A percentile compares a stretch with the other conserved stretches of the same genome.
These are phyloP conservation scores for Candida sanyiensis DNA, from an alignment of 805 yeast genomes.

Conservation along the genomic window DNA sequence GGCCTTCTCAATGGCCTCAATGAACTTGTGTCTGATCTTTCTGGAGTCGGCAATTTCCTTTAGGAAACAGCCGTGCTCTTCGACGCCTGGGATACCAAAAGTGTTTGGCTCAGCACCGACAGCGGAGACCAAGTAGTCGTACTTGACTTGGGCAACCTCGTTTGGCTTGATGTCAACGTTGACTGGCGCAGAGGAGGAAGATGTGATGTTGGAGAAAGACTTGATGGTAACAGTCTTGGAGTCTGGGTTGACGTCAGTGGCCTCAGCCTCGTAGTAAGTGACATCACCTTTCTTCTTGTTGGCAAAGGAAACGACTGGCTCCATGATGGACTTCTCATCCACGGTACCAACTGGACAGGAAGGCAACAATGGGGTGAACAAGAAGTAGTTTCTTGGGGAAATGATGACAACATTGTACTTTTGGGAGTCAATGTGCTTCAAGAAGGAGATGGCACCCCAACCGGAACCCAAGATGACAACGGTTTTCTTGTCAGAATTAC, in stretches of 20 bases:
- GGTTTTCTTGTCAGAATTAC: constrained; percentile 29
- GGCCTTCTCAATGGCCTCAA: constrained; percentile 88
- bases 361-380: constrained; percentile 94
- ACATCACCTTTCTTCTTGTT: constrained; percentile 76
- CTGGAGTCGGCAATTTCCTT: constrained; percentile 89
- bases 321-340: constrained; percentile 85
- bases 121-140: constrained; percentile 84
- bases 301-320: constrained; percentile 84
- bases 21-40: constrained; percentile 72
- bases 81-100: constrained; percentile 92
- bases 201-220: constrained; percentile 29
- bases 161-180: constrained; percentile 23
- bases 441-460: constrained; percentile 87
- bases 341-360: constrained; percentile 93
- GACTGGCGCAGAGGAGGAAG: constrained; percentile 9
- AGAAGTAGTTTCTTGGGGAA: constrained; percentile 91
- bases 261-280: constrained; percentile 84
- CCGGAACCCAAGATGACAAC: constrained; percentile 80
- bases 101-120: constrained; percentile 96
- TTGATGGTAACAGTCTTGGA: constrained; percentile 58
- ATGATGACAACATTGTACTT: constrained; percentile 84
- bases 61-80: constrained; percentile 79
- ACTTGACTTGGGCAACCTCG: constrained; percentile 43
- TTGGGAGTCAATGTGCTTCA: constrained; percentile 80
- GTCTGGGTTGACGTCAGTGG: constrained; percentile 72